Conservation (phyloP, 2,329 filamentous ascomycete genomes). For the Aspergillus bombycis region DNA sequence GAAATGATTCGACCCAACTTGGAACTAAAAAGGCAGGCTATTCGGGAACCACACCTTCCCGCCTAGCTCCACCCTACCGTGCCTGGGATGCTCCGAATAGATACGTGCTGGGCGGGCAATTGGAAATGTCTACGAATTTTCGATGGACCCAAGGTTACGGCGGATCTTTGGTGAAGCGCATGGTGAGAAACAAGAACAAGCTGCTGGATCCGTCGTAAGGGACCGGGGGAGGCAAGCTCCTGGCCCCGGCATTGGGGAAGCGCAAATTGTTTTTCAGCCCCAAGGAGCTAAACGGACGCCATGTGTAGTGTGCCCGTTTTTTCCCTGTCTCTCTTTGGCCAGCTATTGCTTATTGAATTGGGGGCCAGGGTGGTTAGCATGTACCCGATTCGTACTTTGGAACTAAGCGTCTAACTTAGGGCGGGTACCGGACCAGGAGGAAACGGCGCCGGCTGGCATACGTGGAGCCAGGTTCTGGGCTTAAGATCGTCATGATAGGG, state of each 20-base stretch:
- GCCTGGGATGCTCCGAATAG: constrained; percentile 1
- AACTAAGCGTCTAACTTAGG: constrained; percentile 9
- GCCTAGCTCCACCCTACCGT: constrained; percentile 12
- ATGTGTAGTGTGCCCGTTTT: constrained; percentile 10
- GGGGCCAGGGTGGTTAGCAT: constrained; percentile 18
- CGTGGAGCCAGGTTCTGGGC: constrained; percentile 21
- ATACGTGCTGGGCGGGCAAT: background rate
- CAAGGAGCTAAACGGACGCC: constrained; percentile 20
- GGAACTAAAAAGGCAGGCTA: constrained; percentile 2
- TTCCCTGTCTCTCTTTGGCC: constrained; percentile 4
- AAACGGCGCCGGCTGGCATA: constrained; percentile 14
- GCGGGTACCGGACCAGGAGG: constrained; percentile 12
- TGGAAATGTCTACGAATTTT: constrained; percentile 7
- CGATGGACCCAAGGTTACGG: constrained; percentile 3
- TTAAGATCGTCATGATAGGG: constrained; percentile 22
- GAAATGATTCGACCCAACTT: constrained; percentile 4
- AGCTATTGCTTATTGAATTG: constrained; percentile 15
- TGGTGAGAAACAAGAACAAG: constrained; percentile 13
- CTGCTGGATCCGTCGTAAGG: constrained; percentile 8
- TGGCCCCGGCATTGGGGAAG: constrained; percentile 15
- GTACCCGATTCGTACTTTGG: constrained; percentile 17
- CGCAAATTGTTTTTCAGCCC: constrained; percentile 24
- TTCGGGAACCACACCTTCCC: constrained; percentile 7
- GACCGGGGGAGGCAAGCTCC: constrained; percentile 14
- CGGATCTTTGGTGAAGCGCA: constrained; percentile 3